Evolutionary conservation across 73 alveolate genomes (phyloP).

Genomic region (Tetrahymena borealis): DNA sequence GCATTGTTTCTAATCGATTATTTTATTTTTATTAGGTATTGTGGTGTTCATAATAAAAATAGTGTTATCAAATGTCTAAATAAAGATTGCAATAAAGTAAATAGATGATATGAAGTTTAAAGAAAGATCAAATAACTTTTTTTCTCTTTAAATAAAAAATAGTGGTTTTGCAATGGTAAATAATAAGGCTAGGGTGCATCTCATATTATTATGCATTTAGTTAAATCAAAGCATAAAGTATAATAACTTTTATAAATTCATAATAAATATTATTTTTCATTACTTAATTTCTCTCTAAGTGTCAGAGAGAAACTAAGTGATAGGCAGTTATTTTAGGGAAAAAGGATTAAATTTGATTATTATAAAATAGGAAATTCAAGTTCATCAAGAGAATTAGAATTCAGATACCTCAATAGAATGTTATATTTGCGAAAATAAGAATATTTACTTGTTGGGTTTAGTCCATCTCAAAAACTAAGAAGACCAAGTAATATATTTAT

Average conservation of each 20-base stretch:
- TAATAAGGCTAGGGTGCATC: slow-evolving; percentile 26
- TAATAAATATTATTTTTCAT: not conserved
- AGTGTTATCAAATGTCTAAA: not conserved
- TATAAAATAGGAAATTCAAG: not conserved
- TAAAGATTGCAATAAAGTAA: not conserved
- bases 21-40: not conserved
- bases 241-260: not conserved
- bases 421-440: slow-evolving; percentile 27
- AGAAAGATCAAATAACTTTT: not conserved
- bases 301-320: no score
- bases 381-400: slow-evolving; percentile 4
- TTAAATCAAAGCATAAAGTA: slow-evolving; percentile 17
- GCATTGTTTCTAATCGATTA: not conserved
- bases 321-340: no score
- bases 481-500: slow-evolving; percentile 17
- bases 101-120: not conserved
- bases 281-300: no score
- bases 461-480: not conserved
- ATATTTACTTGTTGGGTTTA: slow-evolving; percentile 16
- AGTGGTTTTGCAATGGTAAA: slow-evolving; percentile 26
- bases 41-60: not conserved
- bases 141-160: not conserved
- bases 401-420: slow-evolving; percentile 15
- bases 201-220: slow-evolving; percentile 32
- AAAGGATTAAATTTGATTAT: no score